phyloP scores from a whole-genome alignment of 805 yeast species.

The Sugiyamaella floridensis region DNA sequence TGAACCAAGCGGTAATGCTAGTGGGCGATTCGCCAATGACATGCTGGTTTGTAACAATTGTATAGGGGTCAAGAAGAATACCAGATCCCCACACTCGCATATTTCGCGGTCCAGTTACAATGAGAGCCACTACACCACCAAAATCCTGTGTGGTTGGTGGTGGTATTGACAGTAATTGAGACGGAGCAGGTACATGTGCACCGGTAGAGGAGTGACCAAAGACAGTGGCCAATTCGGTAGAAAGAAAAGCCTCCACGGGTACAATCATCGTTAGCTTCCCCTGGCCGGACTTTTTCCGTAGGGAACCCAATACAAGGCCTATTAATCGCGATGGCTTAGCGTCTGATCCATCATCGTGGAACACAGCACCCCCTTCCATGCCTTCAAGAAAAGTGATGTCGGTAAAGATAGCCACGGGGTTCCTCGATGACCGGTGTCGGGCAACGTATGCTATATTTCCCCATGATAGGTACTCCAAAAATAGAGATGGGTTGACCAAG shows the following conservation, averaged over 20 bases:
- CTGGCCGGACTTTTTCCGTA: constrained; percentile 26
- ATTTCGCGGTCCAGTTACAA: constrained; percentile 17
- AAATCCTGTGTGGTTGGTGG: background rate
- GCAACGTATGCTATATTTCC: constrained; percentile 24
- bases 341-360: background rate
- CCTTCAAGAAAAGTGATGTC: constrained; percentile 32
- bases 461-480: constrained; percentile 24
- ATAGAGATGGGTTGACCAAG: constrained; percentile 29
- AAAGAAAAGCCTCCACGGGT: constrained; percentile 24
- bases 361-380: constrained; percentile 31
- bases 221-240: background rate
- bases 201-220: background rate
- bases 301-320: constrained; percentile 27
- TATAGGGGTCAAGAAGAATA: constrained; percentile 23
- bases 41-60: constrained; percentile 31
- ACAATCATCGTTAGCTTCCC: constrained; percentile 27
- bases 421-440: background rate
- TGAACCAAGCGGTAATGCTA: constrained; percentile 11
- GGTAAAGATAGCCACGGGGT: constrained; percentile 17
- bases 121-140: constrained; percentile 13
- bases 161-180: background rate
- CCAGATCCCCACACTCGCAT: constrained; percentile 33
- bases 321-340: constrained; percentile 8
- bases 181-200: background rate
- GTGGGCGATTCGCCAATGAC: constrained; percentile 21